Evolutionary conservation across 2,329 filamentous ascomycete genomes (phyloP), one percentile per base, ranked within the genome.

Genomic region (Capronia americana): DNA sequence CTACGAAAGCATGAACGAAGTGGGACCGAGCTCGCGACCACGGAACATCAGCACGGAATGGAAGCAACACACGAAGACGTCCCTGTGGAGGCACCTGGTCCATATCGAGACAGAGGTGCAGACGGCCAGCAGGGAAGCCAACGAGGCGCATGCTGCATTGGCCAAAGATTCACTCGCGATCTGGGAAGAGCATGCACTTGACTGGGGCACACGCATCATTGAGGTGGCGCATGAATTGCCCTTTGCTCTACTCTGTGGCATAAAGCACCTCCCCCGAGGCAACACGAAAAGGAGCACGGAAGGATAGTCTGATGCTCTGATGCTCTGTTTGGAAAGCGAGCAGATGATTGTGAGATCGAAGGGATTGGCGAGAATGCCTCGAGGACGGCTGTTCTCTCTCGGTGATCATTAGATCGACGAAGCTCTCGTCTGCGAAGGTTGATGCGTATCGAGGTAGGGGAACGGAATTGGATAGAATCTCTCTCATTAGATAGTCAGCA

Each of bases 1-100:
- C 20, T 59, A 46, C 24, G 57, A 59, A 8, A 17, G 44, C 17
- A 48, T 48, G 38, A 59, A 28, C 28, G 34, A 32, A 23, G 38
- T 41, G n/a, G 57, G 57, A 23, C 34, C 57, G 17, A 59, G 57
- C 38, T 24, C 28, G 24, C 7, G 23, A 46, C 23, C 38, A 14
- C n/a, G 12, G 24, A 17, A 26, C 23, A 23, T 30, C 57, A 28
- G 24, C 20, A 23, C 24, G 20, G 10, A 23, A 24, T 51, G 48
- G 48, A 14, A 23, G 20, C 2, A 51, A 0, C 4, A 26, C 20
- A 24, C 20, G 20, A 14, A 51, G 48, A 5, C 17, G 48, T 51
- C 48, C 10, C 14, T 51, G 24, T 17, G 20, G 48, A 28, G 23
- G 24, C 10, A 51, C 20, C 24, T 51, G 48, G 3, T 28, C 14